These are phyloP conservation scores for Gamarada debralockiae DNA, from an alignment of 495 filamentous ascomycete genomes.

Conservation along the genomic window DNA sequence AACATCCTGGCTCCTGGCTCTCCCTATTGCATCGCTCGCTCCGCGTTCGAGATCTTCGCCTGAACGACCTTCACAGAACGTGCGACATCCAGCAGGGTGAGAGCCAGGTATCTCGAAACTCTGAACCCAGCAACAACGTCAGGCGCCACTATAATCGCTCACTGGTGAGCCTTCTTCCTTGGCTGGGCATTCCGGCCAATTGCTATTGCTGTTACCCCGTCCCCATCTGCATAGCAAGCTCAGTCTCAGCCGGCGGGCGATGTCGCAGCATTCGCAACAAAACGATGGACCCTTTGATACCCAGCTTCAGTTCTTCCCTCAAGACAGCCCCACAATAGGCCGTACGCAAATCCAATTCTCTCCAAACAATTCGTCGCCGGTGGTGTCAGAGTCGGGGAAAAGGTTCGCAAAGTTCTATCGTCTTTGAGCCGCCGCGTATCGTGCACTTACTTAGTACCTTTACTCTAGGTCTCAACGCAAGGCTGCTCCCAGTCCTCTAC, in stretches of 20 bases:
- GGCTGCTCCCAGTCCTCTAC: slow-evolving; percentile 29
- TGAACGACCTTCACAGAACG: slow-evolving; percentile 21
- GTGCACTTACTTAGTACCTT: slow-evolving; percentile 4
- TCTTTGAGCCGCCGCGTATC: neutral
- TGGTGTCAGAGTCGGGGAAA: slow-evolving; percentile 11
- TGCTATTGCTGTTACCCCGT: neutral
- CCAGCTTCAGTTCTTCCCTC: slow-evolving; percentile 13
- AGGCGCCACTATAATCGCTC: slow-evolving; percentile 13
- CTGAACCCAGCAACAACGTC: slow-evolving; percentile 15
- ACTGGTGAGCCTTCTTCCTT: slow-evolving; percentile 12
- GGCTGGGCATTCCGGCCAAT: slow-evolving; percentile 15
- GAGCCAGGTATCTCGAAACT: slow-evolving; percentile 19
- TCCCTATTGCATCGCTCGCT: slow-evolving; percentile 1
- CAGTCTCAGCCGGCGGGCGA: slow-evolving; percentile 20
- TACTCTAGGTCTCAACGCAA: slow-evolving; percentile 23
- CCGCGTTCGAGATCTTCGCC: slow-evolving; percentile 23
- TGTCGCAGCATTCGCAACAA: slow-evolving; percentile 29
- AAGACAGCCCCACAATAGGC: slow-evolving; percentile 26
- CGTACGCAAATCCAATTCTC: slow-evolving; percentile 20
- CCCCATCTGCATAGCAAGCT: slow-evolving; percentile 15
- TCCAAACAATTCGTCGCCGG: slow-evolving; percentile 16
- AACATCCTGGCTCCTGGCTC: neutral
- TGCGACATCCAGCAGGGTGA: slow-evolving; percentile 24
- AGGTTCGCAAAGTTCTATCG: slow-evolving; percentile 17
- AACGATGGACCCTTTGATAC: slow-evolving; percentile 22